A percentile compares a stretch with the other conserved stretches of the same genome.
Evolutionary conservation across 164 flowering plant genomes (phyloP).

Genomic region (Magnolia changhungtana): DNA sequence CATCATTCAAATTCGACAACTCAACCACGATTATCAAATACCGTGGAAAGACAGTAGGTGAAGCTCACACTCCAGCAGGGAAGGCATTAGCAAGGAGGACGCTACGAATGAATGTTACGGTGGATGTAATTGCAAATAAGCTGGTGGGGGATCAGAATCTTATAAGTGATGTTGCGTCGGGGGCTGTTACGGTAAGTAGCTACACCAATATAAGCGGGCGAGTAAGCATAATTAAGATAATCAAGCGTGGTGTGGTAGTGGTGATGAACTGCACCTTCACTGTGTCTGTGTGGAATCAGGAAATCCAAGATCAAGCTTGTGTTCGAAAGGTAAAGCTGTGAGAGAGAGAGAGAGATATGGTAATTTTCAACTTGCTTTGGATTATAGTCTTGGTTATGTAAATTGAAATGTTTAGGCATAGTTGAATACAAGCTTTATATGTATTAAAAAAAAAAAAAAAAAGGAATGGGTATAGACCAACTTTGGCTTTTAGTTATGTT

Average conservation of each 20-base stretch:
- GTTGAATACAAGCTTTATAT: too few species aligned
- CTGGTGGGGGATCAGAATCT: constrained; percentile 25
- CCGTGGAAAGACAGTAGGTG: constrained; percentile 31
- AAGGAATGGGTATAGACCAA: too few species aligned
- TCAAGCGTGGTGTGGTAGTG: constrained; percentile 43
- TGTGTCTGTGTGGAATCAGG: constrained; percentile 30
- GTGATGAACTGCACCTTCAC: constrained; percentile 55
- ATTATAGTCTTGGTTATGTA: too few species aligned
- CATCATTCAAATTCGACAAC: constrained; percentile 34
- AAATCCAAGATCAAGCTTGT: constrained; percentile 46
- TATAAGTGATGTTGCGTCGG: constrained; percentile 27
- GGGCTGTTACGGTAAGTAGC: constrained; percentile 37
- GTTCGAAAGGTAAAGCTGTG: constrained; percentile 30
- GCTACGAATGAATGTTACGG: constrained; percentile 35
- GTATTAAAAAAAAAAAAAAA: too few species aligned
- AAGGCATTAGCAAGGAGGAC: constrained; percentile 36
- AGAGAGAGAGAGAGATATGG: not conserved
- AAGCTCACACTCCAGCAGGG: constrained; percentile 33
- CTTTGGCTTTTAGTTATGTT: too few species aligned
- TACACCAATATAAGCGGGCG: constrained; percentile 49
- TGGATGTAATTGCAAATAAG: constrained; percentile 38
- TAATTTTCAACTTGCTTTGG: too few species aligned
- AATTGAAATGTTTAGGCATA: too few species aligned
- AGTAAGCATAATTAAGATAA: constrained; percentile 37
- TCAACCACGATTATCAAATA: constrained; percentile 29